These are phyloP conservation scores for Candida ortonii DNA, from an alignment of 805 yeast genomes.

Conservation along the genomic window DNA sequence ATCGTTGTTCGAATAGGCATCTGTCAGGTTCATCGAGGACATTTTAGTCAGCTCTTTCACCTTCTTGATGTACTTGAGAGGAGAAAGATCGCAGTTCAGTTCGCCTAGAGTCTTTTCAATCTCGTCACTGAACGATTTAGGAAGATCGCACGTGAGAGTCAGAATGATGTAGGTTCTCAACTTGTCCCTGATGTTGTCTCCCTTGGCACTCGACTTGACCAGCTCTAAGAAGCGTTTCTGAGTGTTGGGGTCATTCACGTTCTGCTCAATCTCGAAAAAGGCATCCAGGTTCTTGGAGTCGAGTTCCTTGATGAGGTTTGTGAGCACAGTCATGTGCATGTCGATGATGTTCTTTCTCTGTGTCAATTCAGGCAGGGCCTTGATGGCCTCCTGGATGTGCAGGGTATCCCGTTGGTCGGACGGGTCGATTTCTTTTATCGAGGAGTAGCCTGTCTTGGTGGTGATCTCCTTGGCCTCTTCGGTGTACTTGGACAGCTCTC, in stretches of 20 bases:
- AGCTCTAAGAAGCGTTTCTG: constrained; percentile 60
- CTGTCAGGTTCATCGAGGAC: constrained; percentile 36
- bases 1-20: constrained; percentile 24
- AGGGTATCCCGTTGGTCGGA: constrained; percentile 52
- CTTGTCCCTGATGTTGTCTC: constrained; percentile 64
- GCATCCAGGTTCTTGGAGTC: constrained; percentile 87
- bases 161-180: constrained; percentile 85
- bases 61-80: constrained; percentile 73
- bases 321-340: constrained; percentile 94
- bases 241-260: constrained; percentile 57
- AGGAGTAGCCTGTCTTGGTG: constrained; percentile 65
- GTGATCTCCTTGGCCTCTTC: constrained; percentile 86
- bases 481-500: constrained; percentile 76
- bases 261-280: constrained; percentile 92
- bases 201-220: constrained; percentile 51
- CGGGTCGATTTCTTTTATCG: constrained; percentile 73
- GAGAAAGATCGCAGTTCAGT: constrained; percentile 56
- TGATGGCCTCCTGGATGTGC: constrained; percentile 81
- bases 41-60: constrained; percentile 74
- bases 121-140: constrained; percentile 47
- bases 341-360: constrained; percentile 85
- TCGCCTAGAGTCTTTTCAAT: constrained; percentile 61
- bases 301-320: constrained; percentile 75
- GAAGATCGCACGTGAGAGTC: constrained; percentile 53
- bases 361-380: constrained; percentile 87